Conservation (phyloP, 2,329 filamentous ascomycete species). For the Madurella fahalii region DNA sequence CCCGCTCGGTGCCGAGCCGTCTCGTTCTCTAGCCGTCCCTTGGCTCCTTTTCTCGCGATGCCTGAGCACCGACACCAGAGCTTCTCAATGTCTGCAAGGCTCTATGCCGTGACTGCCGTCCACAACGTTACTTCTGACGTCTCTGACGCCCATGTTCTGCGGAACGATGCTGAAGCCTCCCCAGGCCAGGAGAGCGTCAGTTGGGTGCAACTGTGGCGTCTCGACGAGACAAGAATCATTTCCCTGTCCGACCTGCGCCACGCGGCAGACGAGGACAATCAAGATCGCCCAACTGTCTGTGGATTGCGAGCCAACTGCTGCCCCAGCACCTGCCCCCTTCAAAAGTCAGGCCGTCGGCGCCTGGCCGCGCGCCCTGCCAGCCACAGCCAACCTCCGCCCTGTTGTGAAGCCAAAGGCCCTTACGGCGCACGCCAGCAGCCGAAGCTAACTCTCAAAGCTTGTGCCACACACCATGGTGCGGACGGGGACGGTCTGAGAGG, state of each 20-base stretch:
- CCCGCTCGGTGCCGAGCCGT: conserved; percentile 16
- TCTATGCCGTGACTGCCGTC: neutral
- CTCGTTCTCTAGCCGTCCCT: neutral
- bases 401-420: conserved; percentile 17
- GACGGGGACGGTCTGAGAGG: conserved; percentile 1
- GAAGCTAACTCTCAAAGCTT: conserved; percentile 4
- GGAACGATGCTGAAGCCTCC: conserved; percentile 5
- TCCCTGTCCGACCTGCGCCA: conserved; percentile 20
- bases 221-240: conserved; percentile 11
- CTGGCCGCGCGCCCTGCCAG: conserved; percentile 16
- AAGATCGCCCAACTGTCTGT: neutral
- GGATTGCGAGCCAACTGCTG: neutral
- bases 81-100: neutral
- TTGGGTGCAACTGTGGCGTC: conserved; percentile 19
- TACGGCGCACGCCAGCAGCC: conserved; percentile 17
- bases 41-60: neutral
- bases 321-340: neutral
- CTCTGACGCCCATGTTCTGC: neutral
- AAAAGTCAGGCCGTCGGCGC: conserved; percentile 9
- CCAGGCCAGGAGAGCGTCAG: conserved; percentile 10
- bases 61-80: neutral
- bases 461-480: conserved; percentile 18
- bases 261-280: conserved; percentile 14
- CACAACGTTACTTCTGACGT: neutral
- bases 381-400: conserved; percentile 5